Evolutionary conservation across 2,329 filamentous ascomycete species (phyloP), one percentile per base, ranked within the genome.

Genomic region (Balansia obtecta): DNA sequence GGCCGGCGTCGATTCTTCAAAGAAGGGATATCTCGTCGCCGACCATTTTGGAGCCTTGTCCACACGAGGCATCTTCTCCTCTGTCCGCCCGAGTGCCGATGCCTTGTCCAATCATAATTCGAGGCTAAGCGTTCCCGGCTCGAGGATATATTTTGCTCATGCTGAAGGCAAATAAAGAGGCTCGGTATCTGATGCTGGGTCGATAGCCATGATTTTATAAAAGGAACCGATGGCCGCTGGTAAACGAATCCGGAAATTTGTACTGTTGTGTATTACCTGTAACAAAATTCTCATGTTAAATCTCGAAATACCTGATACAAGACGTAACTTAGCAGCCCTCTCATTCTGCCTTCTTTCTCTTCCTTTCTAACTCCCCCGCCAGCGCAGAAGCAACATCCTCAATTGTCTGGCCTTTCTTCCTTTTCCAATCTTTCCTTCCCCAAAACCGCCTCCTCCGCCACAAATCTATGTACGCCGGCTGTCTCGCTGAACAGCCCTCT

Each of bases 41-140:
- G 52, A 46, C 38, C 70, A 75, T 51, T 87, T 88, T 60, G 83
- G 83, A 20, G 80, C 76, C 10, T 66, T 84, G 16, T 82, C 83
- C 0, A 74, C 78, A 47, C 66, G 74, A 15, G 83, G 82, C 5
- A 60, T 85, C 15, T 83, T 76, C 55, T 51, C 82, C n/a, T 63
- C 65, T 2, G 59, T 59, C 0, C 50, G 56, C n/a, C 20, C 46
- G 5, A 53, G 57, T 20, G 8, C 43, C 15, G 41, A 48, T 11
- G 48, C 51, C 2, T 42, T 16, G 11, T 48, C 51, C 2, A 51
- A 53, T 9, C 55, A 57, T 3, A 55, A 62, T 40, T 57, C 60
- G 6, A 68, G 64, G 45, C 55, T 69, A 18, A 67, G 63, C 39
- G 65, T 67, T 20, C 67, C 63, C 4, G 62, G 63, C 47, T 66